phyloP scores from a whole-genome alignment of 371 early-diverging fungal species.

The Dinochytrium kinnereticum region DNA sequence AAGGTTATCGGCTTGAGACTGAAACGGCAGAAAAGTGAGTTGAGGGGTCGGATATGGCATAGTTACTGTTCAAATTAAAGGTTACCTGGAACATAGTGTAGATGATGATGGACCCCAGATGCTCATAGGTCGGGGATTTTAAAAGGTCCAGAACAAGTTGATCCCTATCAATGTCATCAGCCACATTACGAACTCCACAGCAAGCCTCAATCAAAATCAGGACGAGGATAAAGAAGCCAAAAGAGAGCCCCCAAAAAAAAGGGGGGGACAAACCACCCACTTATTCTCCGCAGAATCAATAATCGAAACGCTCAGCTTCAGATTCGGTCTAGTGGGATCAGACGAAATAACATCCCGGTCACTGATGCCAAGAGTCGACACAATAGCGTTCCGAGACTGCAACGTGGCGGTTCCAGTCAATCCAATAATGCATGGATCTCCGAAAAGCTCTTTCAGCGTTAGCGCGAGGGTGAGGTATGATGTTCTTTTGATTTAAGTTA shows the following conservation, averaged over 20 bases:
- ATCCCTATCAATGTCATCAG: no score
- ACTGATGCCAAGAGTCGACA: constrained; percentile 58
- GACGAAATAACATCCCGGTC: constrained; percentile 53
- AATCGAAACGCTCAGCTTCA: constrained; percentile 54
- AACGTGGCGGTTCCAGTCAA: constrained; percentile 84
- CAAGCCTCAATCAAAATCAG: no score
- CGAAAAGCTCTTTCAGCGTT: constrained; percentile 51
- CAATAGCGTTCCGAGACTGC: constrained; percentile 57
- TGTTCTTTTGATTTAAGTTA: no score
- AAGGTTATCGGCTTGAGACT: constrained; percentile 64
- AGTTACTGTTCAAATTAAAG: no score
- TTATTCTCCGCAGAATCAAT: constrained; percentile 36
- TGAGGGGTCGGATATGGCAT: no score
- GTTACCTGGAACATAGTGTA: constrained; percentile 67
- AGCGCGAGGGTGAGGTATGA: constrained; percentile 60
- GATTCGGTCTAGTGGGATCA: constrained; percentile 59
- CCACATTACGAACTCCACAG: not conserved
- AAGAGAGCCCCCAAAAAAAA: not conserved
- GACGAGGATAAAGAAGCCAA: not conserved
- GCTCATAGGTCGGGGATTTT: constrained; percentile 50
- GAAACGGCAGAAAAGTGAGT: not conserved
- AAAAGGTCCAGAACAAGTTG: constrained; percentile 54
- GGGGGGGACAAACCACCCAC: no score
- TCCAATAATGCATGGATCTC: constrained; percentile 69
- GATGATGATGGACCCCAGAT: constrained; percentile 62